phyloP scores from a whole-genome alignment of 2,329 filamentous ascomycete species.

The Paraphoma sp. region DNA sequence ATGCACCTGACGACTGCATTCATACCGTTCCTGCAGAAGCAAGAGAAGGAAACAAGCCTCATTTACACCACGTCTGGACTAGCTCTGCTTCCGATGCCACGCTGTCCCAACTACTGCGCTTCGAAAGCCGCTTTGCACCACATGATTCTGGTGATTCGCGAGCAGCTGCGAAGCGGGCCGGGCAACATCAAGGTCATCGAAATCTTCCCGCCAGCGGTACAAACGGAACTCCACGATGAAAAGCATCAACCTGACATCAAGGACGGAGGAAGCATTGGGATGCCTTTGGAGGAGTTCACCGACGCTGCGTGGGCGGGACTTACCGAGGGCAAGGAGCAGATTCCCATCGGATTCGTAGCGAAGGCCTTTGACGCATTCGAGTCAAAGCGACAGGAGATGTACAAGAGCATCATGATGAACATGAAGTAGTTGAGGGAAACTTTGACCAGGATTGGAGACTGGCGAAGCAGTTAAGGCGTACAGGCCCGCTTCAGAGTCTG shows the following conservation, averaged over 20 bases:
- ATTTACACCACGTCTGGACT: conserved; percentile 60
- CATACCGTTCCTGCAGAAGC: conserved; percentile 57
- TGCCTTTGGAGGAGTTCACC: conserved; percentile 61
- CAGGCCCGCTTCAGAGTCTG: no score
- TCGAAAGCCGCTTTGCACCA: conserved; percentile 64
- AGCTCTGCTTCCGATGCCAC: conserved; percentile 56
- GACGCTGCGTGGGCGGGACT: conserved; percentile 58
- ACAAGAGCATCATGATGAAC: conserved; percentile 31
- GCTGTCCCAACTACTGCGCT: conserved; percentile 61
- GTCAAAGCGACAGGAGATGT: conserved; percentile 53
- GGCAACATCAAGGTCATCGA: conserved; percentile 62
- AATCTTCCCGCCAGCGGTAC: conserved; percentile 62
- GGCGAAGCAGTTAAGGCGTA: no score
- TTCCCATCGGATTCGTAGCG: conserved; percentile 56
- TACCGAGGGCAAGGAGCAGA: conserved; percentile 57
- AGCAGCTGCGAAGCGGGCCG: conserved; percentile 55
- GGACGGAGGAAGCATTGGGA: conserved; percentile 58
- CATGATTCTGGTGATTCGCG: conserved; percentile 59
- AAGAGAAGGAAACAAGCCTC: conserved; percentile 51
- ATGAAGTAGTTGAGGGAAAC: conserved; percentile 10
- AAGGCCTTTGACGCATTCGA: conserved; percentile 56
- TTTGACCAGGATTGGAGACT: background rate
- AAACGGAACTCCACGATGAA: conserved; percentile 63
- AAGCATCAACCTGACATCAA: conserved; percentile 63
- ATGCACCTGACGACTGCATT: conserved; percentile 59